Evolutionary conservation across 2,329 filamentous ascomycete genomes (phyloP).

Genomic region (Calonectria henricotiae): DNA sequence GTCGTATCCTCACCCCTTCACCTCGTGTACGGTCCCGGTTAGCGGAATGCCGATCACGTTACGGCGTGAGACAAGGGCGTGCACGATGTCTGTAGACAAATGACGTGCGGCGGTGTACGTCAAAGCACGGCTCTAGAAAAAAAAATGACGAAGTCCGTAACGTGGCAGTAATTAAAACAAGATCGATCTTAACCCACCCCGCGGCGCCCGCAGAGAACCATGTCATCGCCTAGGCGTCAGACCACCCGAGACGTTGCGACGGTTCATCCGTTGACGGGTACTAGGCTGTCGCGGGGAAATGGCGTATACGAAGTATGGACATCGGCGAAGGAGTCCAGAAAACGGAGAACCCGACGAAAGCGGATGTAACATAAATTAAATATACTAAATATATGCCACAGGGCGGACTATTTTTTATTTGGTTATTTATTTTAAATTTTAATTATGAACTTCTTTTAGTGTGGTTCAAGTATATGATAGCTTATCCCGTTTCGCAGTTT

Average conservation of each 20-base stretch:
- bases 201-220: neutral
- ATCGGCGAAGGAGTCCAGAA: neutral
- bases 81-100: constrained; percentile 20
- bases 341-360: neutral
- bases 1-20: constrained; percentile 1
- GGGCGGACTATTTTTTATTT: no score
- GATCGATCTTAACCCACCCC: constrained; percentile 6
- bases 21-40: constrained; percentile 5
- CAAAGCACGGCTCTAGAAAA: neutral
- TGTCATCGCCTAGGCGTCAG: constrained; percentile 14
- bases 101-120: constrained; percentile 11
- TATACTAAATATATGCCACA: neutral
- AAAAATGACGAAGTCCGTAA: constrained; percentile 11
- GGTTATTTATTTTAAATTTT: neutral
- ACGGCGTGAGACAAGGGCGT: constrained; percentile 12
- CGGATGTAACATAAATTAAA: neutral
- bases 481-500: neutral
- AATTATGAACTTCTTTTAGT: neutral
- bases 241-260: constrained; percentile 1
- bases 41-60: constrained; percentile 7
- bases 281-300: constrained; percentile 17
- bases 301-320: constrained; percentile 7
- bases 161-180: constrained; percentile 25
- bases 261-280: neutral
- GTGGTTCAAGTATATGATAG: neutral